Conservation (phyloP, 768 basidiomycete genomes). For the Agrocybe praecox region DNA sequence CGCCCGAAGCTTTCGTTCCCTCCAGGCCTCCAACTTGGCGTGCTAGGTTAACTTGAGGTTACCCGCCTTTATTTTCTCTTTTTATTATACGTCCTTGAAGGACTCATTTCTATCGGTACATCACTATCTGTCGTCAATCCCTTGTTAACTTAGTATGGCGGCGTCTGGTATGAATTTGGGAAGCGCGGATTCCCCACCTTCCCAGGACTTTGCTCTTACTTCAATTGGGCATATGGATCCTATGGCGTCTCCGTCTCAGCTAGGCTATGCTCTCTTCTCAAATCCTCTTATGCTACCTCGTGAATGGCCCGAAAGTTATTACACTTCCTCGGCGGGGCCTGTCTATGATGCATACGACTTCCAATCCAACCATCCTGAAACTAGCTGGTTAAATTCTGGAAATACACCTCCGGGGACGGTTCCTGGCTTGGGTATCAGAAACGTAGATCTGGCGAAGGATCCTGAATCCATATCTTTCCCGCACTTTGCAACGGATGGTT, state of each 20-base stretch:
- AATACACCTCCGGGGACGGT: conserved; percentile 15
- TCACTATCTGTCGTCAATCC: conserved; percentile 15
- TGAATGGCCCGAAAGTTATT: conserved; percentile 15
- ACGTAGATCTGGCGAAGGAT: conserved; percentile 18
- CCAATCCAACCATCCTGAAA: conserved; percentile 37
- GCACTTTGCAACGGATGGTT: background rate
- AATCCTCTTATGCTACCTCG: conserved; percentile 26
- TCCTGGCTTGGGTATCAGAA: conserved; percentile 33
- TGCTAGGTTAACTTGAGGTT: conserved; percentile 29
- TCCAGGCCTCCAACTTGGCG: conserved; percentile 5
- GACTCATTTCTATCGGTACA: conserved; percentile 17
- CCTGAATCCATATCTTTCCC: background rate
- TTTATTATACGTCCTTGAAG: conserved; percentile 24
- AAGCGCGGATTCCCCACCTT: conserved; percentile 1
- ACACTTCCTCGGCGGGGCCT: conserved; percentile 12
- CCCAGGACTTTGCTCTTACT: conserved; percentile 13
- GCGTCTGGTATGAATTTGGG: background rate
- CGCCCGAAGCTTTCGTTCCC: background rate
- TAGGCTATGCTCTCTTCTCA: conserved; percentile 13
- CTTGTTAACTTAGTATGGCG: conserved; percentile 14
- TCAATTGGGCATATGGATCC: conserved; percentile 2
- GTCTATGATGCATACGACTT: conserved; percentile 28
- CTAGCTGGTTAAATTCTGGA: conserved; percentile 6
- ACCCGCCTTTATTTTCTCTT: conserved; percentile 23
- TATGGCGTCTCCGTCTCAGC: conserved; percentile 7